Evolutionary conservation across 805 yeast species (phyloP), one percentile per base, ranked within the genome.

Genomic region (Sugiyamaella americana): DNA sequence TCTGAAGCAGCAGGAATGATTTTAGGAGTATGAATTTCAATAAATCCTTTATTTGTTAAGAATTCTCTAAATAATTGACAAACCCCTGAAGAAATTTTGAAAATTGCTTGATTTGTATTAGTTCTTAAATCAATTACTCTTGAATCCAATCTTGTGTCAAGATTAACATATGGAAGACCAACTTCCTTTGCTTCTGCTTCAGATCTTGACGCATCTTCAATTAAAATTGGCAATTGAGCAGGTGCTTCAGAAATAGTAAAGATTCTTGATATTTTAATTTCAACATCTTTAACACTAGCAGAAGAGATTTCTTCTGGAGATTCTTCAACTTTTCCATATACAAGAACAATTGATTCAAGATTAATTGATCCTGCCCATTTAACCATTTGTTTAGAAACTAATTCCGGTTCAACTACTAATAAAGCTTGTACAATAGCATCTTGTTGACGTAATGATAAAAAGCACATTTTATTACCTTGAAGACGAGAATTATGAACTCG

Each of bases 41-140:
- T 79, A 71, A 93, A 93, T 22, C 78, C 77, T 57, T 72, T 77
- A 41, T 67, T 67, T 51, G 69, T 63, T 60, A 93, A 74, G 65
- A 84, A 93, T 72, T 93, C 98, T 65, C 95, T 80, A 78, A 93
- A 93, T 61, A 94, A 72, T 35, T 74, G 73, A 64, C 91, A 78
- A 48, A 93, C 95, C 59, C 91, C 98, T 42, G 91, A 78, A 71
- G 87, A 94, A 61, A 93, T 82, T 68, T 80, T 84, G 80, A 93
- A 93, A 56, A 93, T 93, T 43, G 98, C 95, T 72, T 93, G 98
- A 74, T 93, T 93, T 45, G 98, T 91, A 39, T 84, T 85, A 3
- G 98, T 93, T 76, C 99, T 84, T 65, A 93, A 75, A 65, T 93
- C 99, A 66, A 93, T 88, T 46, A 91, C 97, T 66, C 99, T 81